Conservation (phyloP, 2,329 filamentous ascomycete species). For the Orbilia oligospora region DNA sequence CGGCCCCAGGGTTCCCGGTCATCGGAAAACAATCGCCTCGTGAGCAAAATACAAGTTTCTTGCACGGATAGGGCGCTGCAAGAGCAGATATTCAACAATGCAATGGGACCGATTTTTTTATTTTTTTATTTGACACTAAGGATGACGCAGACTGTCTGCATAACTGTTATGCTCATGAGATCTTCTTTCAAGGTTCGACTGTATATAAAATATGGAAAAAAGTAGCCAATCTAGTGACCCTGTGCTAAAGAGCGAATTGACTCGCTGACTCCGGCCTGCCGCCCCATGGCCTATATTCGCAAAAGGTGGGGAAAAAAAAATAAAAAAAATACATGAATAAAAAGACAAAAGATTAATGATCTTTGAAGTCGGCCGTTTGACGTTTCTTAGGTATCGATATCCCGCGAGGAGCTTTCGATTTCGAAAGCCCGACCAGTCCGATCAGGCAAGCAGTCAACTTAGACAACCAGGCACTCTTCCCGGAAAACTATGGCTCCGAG, state of each 20-base stretch:
- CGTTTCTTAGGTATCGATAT: not conserved
- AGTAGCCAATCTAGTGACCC: not conserved
- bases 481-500: constrained; percentile 14
- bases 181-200: not conserved
- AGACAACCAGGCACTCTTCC: not conserved
- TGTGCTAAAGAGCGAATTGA: not conserved
- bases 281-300: not conserved
- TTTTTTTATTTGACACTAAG: not conserved
- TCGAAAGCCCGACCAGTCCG: constrained; percentile 10
- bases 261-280: not conserved
- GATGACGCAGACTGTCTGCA: not conserved
- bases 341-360: constrained; percentile 7
- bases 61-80: constrained; percentile 1
- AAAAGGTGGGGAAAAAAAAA: not conserved
- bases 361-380: not conserved
- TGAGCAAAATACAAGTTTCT: constrained; percentile 32
- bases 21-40: constrained; percentile 16
- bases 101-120: not conserved
- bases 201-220: not conserved
- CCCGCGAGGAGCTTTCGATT: not conserved
- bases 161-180: not conserved
- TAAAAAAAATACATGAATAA: not conserved
- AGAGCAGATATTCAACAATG: not conserved
- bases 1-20: constrained; percentile 17
- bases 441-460: constrained; percentile 26